Conservation (phyloP, 805 yeast genomes). For the Yamadazyma olivae region DNA sequence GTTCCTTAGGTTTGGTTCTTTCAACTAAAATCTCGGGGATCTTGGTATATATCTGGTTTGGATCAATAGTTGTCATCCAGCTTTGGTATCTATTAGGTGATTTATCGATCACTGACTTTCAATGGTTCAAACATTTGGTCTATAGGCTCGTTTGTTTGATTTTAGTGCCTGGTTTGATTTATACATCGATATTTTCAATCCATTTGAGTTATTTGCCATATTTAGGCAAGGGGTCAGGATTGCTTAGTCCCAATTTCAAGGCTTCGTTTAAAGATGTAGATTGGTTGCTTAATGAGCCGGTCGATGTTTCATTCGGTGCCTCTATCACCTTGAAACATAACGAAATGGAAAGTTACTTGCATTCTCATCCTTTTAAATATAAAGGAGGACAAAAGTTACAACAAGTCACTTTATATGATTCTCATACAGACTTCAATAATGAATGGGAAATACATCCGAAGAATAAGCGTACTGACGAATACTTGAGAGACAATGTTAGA, state of each 20-base stretch:
- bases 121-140: conserved; percentile 38
- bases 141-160: conserved; percentile 43
- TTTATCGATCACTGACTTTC: conserved; percentile 38
- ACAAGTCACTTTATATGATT: conserved; percentile 72
- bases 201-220: conserved; percentile 49
- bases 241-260: conserved; percentile 68
- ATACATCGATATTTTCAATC: conserved; percentile 52
- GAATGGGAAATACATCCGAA: conserved; percentile 52
- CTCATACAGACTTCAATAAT: conserved; percentile 58
- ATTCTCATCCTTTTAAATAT: conserved; percentile 67
- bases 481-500: conserved; percentile 29
- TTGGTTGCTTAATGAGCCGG: conserved; percentile 41
- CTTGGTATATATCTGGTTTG: conserved; percentile 65
- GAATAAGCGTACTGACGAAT: conserved; percentile 35
- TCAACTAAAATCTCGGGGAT: conserved; percentile 73
- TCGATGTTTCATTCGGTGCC: conserved; percentile 72
- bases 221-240: conserved; percentile 58
- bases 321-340: conserved; percentile 68
- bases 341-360: conserved; percentile 71
- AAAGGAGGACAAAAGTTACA: conserved; percentile 69
- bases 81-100: conserved; percentile 76
- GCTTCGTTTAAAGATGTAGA: conserved; percentile 45
- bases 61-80: conserved; percentile 42
- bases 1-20: conserved; percentile 51
- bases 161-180: conserved; percentile 55